Conservation (phyloP, 768 basidiomycete genomes). For the Lactarius hengduanensis region DNA sequence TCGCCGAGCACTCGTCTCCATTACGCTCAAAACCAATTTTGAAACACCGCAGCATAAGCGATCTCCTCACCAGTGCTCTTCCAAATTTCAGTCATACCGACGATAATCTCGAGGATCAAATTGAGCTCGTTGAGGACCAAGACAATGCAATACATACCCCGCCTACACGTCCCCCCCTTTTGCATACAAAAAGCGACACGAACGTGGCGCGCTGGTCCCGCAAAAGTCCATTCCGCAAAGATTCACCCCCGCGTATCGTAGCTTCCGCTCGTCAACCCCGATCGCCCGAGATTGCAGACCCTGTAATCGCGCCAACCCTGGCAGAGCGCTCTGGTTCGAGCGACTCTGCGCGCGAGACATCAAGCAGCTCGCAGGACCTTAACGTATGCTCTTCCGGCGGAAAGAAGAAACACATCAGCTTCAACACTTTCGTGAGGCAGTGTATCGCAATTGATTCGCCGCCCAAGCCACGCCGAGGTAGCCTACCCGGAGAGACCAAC, state of each 20-base stretch:
- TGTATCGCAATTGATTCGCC: constrained; percentile 89
- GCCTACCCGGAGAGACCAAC: constrained; percentile 17
- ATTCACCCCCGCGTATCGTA: constrained; percentile 68
- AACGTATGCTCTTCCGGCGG: constrained; percentile 33
- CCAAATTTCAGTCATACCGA: constrained; percentile 63
- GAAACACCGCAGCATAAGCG: constrained; percentile 90
- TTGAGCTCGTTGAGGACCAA: constrained; percentile 12
- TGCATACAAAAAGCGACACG: constrained; percentile 88
- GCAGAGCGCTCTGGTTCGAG: constrained; percentile 31
- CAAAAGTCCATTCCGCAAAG: constrained; percentile 50
- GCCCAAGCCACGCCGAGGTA: constrained; percentile 33
- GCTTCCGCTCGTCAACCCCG: constrained; percentile 28
- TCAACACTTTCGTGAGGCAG: constrained; percentile 98
- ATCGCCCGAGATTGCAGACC: constrained; percentile 28
- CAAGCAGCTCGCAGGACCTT: constrained; percentile 37
- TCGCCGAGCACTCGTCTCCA: constrained; percentile 26
- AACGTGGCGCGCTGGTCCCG: constrained; percentile 57
- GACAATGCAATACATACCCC: constrained; percentile 13
- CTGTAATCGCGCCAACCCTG: constrained; percentile 19
- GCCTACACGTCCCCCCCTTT: constrained; percentile 53
- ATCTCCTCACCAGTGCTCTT: constrained; percentile 79
- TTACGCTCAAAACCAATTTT: constrained; percentile 79
- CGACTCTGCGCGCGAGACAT: constrained; percentile 34
- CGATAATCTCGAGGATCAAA: constrained; percentile 36
- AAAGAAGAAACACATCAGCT: constrained; percentile 89